phyloP scores from a whole-genome alignment of 495 filamentous ascomycete genomes.

The Penicillium taxi region DNA sequence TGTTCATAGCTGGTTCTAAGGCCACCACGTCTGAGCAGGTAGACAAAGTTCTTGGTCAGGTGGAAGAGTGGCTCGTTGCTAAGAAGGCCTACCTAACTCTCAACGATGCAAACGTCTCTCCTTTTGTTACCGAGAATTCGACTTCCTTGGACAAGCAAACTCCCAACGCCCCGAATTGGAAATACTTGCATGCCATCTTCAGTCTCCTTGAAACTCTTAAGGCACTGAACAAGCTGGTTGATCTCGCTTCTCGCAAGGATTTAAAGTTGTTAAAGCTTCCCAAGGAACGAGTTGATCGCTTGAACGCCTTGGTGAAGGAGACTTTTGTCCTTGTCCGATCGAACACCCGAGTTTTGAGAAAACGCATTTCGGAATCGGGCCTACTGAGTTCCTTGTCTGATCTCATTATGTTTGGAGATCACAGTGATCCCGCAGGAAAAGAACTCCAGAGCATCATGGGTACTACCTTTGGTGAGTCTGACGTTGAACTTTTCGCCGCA shows the following conservation, averaged over 20 bases:
- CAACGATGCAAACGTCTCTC: constrained; percentile 14
- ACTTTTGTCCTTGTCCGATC: constrained; percentile 27
- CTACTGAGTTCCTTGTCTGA: constrained; percentile 32
- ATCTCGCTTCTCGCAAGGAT: constrained; percentile 25
- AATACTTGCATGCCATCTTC: constrained; percentile 31
- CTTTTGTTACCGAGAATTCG: constrained; percentile 19
- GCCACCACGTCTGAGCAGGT: constrained; percentile 23
- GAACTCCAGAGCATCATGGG: constrained; percentile 27
- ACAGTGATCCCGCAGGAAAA: constrained; percentile 17
- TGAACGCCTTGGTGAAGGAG: constrained; percentile 21
- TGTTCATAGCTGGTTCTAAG: constrained; percentile 33
- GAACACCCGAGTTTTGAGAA: constrained; percentile 31
- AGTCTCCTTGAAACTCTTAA: constrained; percentile 34
- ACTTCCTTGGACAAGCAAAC: constrained; percentile 16
- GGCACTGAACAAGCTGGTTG: constrained; percentile 25
- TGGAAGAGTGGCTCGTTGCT: constrained; percentile 29
- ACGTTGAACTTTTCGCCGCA: constrained; percentile 36
- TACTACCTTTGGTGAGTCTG: constrained; percentile 26
- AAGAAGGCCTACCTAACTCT: constrained; percentile 21
- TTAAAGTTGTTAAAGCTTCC: constrained; percentile 28
- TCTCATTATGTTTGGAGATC: constrained; percentile 23
- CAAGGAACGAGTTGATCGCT: constrained; percentile 25
- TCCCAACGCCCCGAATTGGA: constrained; percentile 35
- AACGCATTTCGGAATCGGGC: constrained; percentile 30
- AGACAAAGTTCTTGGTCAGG: constrained; percentile 21